Evolutionary conservation across 164 flowering plant genomes (phyloP).

Genomic region (Vitis riparia): DNA sequence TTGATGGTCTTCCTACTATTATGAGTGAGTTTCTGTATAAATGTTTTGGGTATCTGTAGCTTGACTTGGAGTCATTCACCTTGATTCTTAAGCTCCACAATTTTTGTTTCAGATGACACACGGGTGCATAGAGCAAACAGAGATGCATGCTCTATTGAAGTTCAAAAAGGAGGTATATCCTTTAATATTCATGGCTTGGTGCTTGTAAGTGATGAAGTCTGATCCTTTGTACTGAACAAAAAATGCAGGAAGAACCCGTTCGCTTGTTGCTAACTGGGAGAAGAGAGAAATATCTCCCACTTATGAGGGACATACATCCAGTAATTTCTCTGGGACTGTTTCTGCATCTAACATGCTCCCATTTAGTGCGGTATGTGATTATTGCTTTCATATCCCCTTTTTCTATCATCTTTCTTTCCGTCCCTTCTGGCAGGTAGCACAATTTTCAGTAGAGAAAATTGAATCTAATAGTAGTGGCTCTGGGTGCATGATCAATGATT

Average conservation of each 20-base stretch:
- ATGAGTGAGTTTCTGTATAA: too few species aligned
- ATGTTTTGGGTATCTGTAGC: too few species aligned
- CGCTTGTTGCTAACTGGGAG: slow-evolving; percentile 67
- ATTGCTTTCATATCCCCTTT: not conserved
- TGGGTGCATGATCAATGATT: too few species aligned
- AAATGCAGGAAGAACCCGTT: slow-evolving; percentile 54
- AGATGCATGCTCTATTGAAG: slow-evolving; percentile 44
- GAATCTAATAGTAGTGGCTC: too few species aligned
- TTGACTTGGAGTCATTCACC: too few species aligned
- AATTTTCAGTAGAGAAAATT: not conserved
- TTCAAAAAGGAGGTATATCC: slow-evolving; percentile 40
- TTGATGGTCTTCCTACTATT: too few species aligned
- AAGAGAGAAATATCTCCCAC: slow-evolving; percentile 57
- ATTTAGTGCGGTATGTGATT: slow-evolving; percentile 38
- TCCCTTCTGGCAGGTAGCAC: not conserved
- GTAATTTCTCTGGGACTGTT: slow-evolving; percentile 33
- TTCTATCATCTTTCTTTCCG: not conserved
- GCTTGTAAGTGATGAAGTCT: not conserved
- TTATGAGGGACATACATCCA: slow-evolving; percentile 41
- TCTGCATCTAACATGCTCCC: slow-evolving; percentile 37
- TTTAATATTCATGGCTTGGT: not conserved
- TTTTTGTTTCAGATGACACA: slow-evolving; percentile 48
- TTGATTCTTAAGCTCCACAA: not conserved
- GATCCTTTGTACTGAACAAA: not conserved
- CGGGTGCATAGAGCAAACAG: slow-evolving; percentile 36